phyloP scores from a whole-genome alignment of 768 basidiomycete genomes.

The Boletus tomentosulus region DNA sequence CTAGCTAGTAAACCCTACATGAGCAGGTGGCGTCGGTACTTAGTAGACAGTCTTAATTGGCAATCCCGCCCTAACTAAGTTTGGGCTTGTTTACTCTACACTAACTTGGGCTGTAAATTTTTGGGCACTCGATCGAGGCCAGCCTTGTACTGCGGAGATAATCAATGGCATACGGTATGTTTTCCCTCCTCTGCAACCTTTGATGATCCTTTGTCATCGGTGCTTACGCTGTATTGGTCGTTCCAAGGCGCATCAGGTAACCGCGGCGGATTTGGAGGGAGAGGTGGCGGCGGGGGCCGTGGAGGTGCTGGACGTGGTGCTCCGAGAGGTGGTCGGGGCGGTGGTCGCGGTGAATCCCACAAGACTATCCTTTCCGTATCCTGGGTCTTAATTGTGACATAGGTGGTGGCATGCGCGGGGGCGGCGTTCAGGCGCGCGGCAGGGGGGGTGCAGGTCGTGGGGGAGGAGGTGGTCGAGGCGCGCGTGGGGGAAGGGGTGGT shows the following conservation, averaged over 20 bases:
- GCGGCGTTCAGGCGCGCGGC: slow-evolving; percentile 27
- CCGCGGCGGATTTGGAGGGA: slow-evolving; percentile 62
- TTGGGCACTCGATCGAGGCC: neutral
- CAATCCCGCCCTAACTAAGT: no score
- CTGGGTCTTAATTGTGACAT: slow-evolving; percentile 1
- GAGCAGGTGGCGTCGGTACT: no score
- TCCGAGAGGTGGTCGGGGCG: slow-evolving; percentile 36
- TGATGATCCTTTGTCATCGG: neutral
- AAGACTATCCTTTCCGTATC: neutral
- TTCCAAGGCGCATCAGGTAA: slow-evolving; percentile 59
- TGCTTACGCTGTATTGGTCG: neutral
- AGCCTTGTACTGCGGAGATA: neutral
- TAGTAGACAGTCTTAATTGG: no score
- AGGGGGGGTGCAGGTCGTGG: slow-evolving; percentile 38
- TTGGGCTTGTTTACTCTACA: neutral
- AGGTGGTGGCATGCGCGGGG: slow-evolving; percentile 16
- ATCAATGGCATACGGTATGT: slow-evolving; percentile 36
- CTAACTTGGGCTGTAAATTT: neutral
- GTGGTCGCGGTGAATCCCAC: slow-evolving; percentile 31
- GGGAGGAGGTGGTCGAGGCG: slow-evolving; percentile 46
- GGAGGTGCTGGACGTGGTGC: slow-evolving; percentile 32
- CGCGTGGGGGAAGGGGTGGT: slow-evolving; percentile 48
- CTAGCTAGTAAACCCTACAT: no score
- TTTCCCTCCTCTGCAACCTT: neutral
- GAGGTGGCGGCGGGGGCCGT: slow-evolving; percentile 38